phyloP scores from a whole-genome alignment of 257 asterid species.

The Cynanchum wilfordii region DNA sequence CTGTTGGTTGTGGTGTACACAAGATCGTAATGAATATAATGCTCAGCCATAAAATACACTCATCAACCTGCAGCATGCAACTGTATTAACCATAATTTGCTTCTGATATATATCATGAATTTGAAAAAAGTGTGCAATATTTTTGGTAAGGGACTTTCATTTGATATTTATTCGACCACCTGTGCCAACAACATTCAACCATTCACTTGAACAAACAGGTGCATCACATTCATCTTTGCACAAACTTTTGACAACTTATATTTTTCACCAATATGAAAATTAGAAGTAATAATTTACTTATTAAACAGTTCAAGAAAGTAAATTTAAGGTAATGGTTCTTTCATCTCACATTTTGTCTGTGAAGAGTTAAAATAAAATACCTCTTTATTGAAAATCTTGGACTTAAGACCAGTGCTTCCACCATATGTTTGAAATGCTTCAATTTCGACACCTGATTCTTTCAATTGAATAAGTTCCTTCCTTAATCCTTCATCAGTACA shows the following conservation, averaged over 20 bases:
- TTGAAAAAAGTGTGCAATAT: too few species aligned
- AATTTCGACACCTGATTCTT: constrained; percentile 74
- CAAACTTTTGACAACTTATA: neutral
- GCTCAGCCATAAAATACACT: constrained; percentile 92
- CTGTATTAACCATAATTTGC: neutral
- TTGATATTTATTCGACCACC: neutral
- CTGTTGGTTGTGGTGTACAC: constrained; percentile 91
- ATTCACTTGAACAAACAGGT: neutral
- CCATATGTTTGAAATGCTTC: constrained; percentile 65
- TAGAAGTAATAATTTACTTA: neutral
- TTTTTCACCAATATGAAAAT: too few species aligned
- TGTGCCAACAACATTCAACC: neutral
- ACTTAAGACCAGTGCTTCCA: constrained; percentile 64
- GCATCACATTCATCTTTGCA: neutral
- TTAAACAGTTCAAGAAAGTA: neutral
- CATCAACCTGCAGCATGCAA: constrained; percentile 55
- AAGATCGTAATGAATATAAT: constrained; percentile 79
- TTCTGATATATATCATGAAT: neutral
- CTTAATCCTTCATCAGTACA: constrained; percentile 80
- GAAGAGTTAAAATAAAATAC: constrained; percentile 25
- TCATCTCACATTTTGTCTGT: neutral
- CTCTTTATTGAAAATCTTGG: constrained; percentile 61
- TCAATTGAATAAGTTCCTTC: constrained; percentile 69
- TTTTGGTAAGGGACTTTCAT: neutral
- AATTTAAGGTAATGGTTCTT: neutral